phyloP scores from a whole-genome alignment of 305 asterid genomes.

The Fraxinus sp. region DNA sequence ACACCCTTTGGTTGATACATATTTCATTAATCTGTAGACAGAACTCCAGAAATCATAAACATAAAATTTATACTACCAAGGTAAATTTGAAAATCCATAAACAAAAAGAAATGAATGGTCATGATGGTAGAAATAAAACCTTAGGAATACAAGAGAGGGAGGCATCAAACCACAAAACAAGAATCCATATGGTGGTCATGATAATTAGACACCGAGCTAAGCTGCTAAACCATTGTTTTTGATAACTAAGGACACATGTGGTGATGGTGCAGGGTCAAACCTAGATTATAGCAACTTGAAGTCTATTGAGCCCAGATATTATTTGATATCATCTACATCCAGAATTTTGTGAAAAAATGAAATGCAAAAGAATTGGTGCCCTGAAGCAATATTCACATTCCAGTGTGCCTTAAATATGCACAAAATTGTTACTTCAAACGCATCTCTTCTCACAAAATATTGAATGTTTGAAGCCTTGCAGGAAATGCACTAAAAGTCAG shows the following conservation, averaged over 20 bases:
- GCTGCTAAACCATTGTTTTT: neutral
- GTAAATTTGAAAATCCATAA: neutral
- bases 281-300: neutral
- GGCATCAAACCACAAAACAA: neutral
- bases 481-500: neutral
- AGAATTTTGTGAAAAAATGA: neutral
- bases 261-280: neutral
- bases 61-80: constrained; percentile 14
- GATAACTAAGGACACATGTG: neutral
- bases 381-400: neutral
- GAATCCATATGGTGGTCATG: neutral
- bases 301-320: neutral
- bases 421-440: neutral
- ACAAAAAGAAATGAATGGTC: neutral
- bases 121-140: neutral
- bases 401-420: neutral
- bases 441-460: neutral
- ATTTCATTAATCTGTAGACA: constrained; percentile 37
- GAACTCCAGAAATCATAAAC: neutral
- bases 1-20: constrained; percentile 46
- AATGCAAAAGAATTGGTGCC: neutral
- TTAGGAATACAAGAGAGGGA: neutral
- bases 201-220: neutral
- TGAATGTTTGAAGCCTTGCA: neutral
- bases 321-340: neutral